Evolutionary conservation across 73 alveolate species (phyloP).

Genomic region (Uronychia binucleata): DNA sequence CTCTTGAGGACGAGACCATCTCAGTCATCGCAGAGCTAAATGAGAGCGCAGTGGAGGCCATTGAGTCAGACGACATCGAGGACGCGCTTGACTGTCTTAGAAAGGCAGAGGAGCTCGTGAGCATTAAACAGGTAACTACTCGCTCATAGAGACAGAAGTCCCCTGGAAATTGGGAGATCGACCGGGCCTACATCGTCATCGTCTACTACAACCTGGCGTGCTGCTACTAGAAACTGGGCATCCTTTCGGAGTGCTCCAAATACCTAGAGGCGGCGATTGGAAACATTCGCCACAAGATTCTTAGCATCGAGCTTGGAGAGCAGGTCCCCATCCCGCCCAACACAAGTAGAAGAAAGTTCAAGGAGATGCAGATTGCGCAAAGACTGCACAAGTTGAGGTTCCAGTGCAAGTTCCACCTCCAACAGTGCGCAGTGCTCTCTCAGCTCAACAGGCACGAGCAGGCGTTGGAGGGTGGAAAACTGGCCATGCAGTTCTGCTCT

Average conservation of each 20-base stretch:
- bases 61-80: neutral
- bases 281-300: neutral
- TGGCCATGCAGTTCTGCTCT: slow-evolving; percentile 7
- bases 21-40: slow-evolving; percentile 1
- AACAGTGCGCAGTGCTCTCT: slow-evolving; percentile 19
- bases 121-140: neutral
- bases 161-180: slow-evolving; percentile 1
- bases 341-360: slow-evolving; percentile 7
- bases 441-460: slow-evolving; percentile 1
- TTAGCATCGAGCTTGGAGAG: neutral
- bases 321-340: neutral
- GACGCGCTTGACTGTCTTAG: neutral
- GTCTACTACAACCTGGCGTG: slow-evolving; percentile 35
- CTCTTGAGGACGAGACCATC: neutral
- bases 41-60: slow-evolving; percentile 5
- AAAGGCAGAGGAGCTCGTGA: neutral
- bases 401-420: slow-evolving; percentile 22
- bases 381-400: slow-evolving; percentile 6
- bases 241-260: slow-evolving; percentile 16
- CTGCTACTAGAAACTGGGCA: slow-evolving; percentile 22
- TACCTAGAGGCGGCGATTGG: slow-evolving; percentile 31
- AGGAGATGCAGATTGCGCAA: slow-evolving; percentile 2
- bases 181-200: slow-evolving; percentile 19
- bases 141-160: neutral
- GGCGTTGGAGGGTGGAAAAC: slow-evolving; percentile 21